These are phyloP conservation scores for Morella rubra DNA, from an alignment of 306 rosid species.

Conservation along the genomic window DNA sequence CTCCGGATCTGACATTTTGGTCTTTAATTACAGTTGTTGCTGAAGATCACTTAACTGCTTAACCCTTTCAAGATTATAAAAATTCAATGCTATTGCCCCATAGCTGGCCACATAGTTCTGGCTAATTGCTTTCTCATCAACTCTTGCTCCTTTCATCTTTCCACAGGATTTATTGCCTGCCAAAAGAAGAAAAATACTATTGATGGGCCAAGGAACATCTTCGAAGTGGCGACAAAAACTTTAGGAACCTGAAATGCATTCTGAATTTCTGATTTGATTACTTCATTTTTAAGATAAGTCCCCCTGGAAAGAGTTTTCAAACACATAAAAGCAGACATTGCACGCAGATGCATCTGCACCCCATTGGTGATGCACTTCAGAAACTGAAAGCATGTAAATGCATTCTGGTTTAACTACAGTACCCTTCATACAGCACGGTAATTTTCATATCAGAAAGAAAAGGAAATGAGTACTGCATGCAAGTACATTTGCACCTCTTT, in stretches of 20 bases:
- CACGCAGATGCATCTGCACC: not conserved
- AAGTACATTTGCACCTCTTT: not conserved
- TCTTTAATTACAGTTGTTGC: not conserved
- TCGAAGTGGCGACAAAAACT: not conserved
- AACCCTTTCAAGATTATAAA: not conserved
- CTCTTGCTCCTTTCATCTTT: constrained; percentile 1
- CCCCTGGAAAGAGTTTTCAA: not conserved
- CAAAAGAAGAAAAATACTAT: not conserved
- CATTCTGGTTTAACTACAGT: not conserved
- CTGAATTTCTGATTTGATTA: too few species aligned
- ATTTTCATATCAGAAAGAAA: not conserved
- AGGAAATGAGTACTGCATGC: not conserved
- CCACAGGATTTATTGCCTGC: not conserved
- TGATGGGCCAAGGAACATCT: not conserved
- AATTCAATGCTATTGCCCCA: not conserved
- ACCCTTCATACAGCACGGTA: not conserved
- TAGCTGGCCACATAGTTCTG: not conserved
- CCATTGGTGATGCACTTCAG: not conserved
- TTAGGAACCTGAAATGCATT: not conserved
- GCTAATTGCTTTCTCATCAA: not conserved
- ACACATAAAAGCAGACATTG: not conserved
- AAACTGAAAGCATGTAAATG: not conserved
- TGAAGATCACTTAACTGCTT: not conserved
- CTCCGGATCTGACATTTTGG: too few species aligned
- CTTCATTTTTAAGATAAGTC: not conserved